Evolutionary conservation across 768 basidiomycete genomes (phyloP).

Genomic region (Mycena crocata): DNA sequence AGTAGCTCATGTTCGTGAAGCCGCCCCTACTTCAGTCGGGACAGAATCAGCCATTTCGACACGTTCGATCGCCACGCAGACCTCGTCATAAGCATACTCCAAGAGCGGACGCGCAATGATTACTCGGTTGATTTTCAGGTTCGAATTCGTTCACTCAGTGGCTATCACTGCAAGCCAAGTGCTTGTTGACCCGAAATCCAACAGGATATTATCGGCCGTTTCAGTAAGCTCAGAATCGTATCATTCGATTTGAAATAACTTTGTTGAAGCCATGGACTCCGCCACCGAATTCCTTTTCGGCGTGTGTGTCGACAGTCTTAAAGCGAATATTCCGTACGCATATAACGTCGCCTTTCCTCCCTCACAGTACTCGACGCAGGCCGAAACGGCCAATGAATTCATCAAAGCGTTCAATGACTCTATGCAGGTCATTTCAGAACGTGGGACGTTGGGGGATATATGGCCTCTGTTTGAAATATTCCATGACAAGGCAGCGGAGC

Average conservation of each 20-base stretch:
- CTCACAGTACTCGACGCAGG: slow-evolving; percentile 25
- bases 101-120: too few species aligned
- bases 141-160: too few species aligned
- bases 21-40: too few species aligned
- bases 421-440: slow-evolving; percentile 29
- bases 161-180: too few species aligned
- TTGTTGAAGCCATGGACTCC: slow-evolving; percentile 59
- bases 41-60: too few species aligned
- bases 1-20: too few species aligned
- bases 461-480: slow-evolving; percentile 69
- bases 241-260: neutral
- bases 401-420: slow-evolving; percentile 1
- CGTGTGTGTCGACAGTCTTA: slow-evolving; percentile 58
- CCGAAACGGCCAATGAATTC: slow-evolving; percentile 16
- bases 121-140: too few species aligned
- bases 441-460: slow-evolving; percentile 52
- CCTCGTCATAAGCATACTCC: too few species aligned
- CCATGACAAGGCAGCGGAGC: slow-evolving; percentile 56
- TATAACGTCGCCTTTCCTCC: slow-evolving; percentile 8
- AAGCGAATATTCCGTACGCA: slow-evolving; percentile 58
- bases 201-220: slow-evolving; percentile 62
- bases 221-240: slow-evolving; percentile 41
- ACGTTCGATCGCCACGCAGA: too few species aligned
- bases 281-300: slow-evolving; percentile 71
- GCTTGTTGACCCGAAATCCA: too few species aligned